phyloP scores from a whole-genome alignment of 805 yeast species.

The Kockiozyma suomiensis region DNA sequence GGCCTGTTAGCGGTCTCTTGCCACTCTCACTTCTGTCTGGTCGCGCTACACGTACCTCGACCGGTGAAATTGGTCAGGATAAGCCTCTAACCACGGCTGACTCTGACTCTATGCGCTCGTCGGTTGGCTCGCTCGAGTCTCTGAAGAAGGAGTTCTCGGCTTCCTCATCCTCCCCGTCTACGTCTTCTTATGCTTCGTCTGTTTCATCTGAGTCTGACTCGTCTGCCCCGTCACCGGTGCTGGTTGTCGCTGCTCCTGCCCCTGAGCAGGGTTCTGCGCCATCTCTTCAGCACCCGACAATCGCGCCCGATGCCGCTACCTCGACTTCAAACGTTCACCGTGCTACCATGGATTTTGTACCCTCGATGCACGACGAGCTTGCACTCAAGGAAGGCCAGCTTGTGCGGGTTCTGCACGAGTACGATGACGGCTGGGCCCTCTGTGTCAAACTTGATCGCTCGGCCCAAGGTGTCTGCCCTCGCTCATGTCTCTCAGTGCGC shows the following conservation, averaged over 20 bases:
- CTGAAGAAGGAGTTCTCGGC: background rate
- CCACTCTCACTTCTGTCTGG: constrained; percentile 33
- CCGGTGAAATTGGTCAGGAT: constrained; percentile 22
- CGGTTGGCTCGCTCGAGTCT: constrained; percentile 4
- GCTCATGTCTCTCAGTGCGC: constrained; percentile 29
- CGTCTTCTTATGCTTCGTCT: constrained; percentile 16
- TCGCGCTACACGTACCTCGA: constrained; percentile 20
- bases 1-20: constrained; percentile 29
- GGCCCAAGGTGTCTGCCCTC: constrained; percentile 34
- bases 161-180: constrained; percentile 3
- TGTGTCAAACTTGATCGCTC: constrained; percentile 34
- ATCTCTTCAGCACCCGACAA: background rate
- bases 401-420: constrained; percentile 36
- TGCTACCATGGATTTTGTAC: constrained; percentile 34
- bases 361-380: constrained; percentile 38
- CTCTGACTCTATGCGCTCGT: constrained; percentile 8
- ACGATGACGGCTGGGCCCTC: constrained; percentile 38
- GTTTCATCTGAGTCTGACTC: constrained; percentile 10
- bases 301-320: constrained; percentile 12
- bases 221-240: constrained; percentile 12
- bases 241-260: background rate
- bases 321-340: constrained; percentile 35
- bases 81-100: background rate
- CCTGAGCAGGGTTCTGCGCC: constrained; percentile 5
- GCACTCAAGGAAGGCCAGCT: constrained; percentile 35